These are phyloP conservation scores for Myxozyma vanderwaltii DNA, from an alignment of 805 yeast species.

Conservation along the genomic window DNA sequence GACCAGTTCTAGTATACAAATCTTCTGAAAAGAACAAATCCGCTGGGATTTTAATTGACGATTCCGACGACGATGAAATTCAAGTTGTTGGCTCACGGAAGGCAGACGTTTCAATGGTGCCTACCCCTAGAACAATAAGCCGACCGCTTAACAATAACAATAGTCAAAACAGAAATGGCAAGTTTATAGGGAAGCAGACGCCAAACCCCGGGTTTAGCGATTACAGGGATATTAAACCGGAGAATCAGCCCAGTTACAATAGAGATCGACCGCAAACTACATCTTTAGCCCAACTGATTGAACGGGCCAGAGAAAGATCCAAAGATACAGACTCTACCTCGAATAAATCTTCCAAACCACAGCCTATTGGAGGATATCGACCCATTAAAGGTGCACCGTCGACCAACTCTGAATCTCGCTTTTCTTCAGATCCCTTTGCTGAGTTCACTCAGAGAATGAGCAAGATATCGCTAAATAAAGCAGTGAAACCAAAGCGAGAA, in stretches of 20 bases:
- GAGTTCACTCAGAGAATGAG: constrained; percentile 3
- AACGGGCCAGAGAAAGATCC: constrained; percentile 1
- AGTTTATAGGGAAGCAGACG: no score
- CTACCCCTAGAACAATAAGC: background rate
- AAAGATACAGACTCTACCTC: background rate
- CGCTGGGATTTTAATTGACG: background rate
- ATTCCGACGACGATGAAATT: constrained; percentile 8
- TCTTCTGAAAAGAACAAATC: background rate
- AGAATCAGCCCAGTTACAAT: background rate
- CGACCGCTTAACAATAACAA: no score
- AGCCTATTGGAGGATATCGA: constrained; percentile 3
- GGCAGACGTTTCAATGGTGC: background rate
- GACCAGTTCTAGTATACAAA: background rate
- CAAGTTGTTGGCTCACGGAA: background rate
- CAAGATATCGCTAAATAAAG: background rate
- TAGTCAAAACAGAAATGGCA: no score
- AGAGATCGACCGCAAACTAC: background rate
- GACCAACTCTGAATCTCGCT: constrained; percentile 7
- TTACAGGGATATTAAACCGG: background rate
- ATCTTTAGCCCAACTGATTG: background rate
- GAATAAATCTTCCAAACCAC: background rate
- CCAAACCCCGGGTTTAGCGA: background rate
- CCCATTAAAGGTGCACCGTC: constrained; percentile 3
- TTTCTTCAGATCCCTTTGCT: constrained; percentile 8
- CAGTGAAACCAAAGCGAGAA: background rate